These are phyloP conservation scores for Nidularia sp. DNA, from an alignment of 768 basidiomycete species.

Conservation along the genomic window DNA sequence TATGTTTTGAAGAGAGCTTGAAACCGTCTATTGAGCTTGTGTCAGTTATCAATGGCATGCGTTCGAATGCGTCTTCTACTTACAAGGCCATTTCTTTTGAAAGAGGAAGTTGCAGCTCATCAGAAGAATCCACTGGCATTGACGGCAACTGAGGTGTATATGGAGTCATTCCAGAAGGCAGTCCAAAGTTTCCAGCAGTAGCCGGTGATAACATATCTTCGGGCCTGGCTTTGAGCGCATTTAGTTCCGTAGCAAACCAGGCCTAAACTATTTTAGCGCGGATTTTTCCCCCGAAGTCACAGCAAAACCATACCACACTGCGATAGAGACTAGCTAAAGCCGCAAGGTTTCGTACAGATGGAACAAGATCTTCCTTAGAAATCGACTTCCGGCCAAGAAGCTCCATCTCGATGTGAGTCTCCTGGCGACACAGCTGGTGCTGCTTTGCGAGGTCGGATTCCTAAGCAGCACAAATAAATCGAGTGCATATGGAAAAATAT, in stretches of 20 bases:
- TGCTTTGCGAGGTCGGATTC: conserved; percentile 36
- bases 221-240: conserved; percentile 56
- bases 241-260: conserved; percentile 81
- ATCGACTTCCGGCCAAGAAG: conserved; percentile 55
- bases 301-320: conserved; percentile 49
- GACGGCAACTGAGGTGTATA: conserved; percentile 45
- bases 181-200: conserved; percentile 46
- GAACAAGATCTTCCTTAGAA: conserved; percentile 60
- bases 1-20: conserved; percentile 89
- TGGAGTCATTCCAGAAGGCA: conserved; percentile 43
- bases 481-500: not conserved
- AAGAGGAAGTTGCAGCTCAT: conserved; percentile 66
- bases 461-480: conserved; percentile 17
- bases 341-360: conserved; percentile 67
- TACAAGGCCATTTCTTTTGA: conserved; percentile 89
- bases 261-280: conserved; percentile 39
- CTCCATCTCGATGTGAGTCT: conserved; percentile 74
- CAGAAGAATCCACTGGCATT: conserved; percentile 31
- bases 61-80: conserved; percentile 17
- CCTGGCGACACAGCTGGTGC: conserved; percentile 64
- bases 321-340: conserved; percentile 78
- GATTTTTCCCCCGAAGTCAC: not conserved
- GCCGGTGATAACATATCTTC: conserved; percentile 52
- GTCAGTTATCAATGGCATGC: not conserved
- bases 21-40: conserved; percentile 61